phyloP scores from a whole-genome alignment of 148 eudicot species.

The Cornus controversa region DNA sequence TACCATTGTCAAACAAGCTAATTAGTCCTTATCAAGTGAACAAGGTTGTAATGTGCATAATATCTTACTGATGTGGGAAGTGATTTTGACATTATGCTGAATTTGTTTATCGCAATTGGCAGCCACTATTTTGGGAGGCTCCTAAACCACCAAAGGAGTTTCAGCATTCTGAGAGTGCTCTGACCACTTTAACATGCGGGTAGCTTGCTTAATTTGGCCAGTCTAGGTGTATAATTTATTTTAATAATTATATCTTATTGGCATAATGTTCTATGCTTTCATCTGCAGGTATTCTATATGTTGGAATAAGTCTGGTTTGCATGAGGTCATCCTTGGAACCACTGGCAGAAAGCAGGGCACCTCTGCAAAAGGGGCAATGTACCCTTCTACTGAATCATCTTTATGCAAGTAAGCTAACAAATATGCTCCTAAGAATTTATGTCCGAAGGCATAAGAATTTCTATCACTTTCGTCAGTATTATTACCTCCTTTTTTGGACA shows the following conservation, averaged over 20 bases:
- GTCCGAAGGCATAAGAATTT: not conserved
- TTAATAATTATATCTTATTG: not conserved
- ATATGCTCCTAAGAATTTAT: not conserved
- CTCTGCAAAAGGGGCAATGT: slow-evolving; percentile 81
- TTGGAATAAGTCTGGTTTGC: slow-evolving; percentile 81
- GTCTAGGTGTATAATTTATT: slow-evolving; percentile 2
- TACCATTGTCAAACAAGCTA: slow-evolving; percentile 45
- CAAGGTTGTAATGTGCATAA: slow-evolving; percentile 47
- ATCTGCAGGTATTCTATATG: slow-evolving; percentile 68
- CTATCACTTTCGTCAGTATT: not conserved
- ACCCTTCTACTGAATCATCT: slow-evolving; percentile 77
- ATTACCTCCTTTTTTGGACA: not conserved
- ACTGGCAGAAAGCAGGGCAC: slow-evolving; percentile 98
- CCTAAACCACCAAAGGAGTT: slow-evolving; percentile 79
- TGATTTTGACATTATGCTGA: not conserved
- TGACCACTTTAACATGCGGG: slow-evolving; percentile 86
- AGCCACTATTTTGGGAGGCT: slow-evolving; percentile 72
- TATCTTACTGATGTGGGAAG: not conserved
- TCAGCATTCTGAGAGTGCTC: slow-evolving; percentile 76
- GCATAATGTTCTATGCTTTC: slow-evolving; percentile 11
- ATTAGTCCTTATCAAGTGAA: slow-evolving; percentile 66
- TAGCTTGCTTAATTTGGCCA: slow-evolving; percentile 20
- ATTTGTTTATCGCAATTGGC: slow-evolving; percentile 19
- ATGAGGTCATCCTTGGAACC: slow-evolving; percentile 87
- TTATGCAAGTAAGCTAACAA: slow-evolving; percentile 74